Percentiles rank a stretch among this genome's conserved stretches.
phyloP scores from a whole-genome alignment of 176 grass and related monocot genomes.

The Eremochloa ophiuroides region DNA sequence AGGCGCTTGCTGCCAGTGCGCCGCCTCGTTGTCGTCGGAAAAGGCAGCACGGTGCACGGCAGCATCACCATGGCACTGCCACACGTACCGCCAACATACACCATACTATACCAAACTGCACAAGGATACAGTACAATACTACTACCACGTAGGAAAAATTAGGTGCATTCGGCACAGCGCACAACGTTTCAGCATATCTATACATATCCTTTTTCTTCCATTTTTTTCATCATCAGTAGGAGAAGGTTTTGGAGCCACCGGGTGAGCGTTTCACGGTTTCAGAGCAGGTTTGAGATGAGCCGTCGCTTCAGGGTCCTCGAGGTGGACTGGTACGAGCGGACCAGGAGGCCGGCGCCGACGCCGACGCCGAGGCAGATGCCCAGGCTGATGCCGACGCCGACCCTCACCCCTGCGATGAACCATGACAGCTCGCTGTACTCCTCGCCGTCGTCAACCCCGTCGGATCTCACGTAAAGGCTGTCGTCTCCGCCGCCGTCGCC shows the following conservation, averaged over 20 bases:
- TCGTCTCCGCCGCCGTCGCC: slow-evolving; percentile 10
- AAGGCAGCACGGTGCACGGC: neutral
- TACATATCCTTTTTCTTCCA: neutral
- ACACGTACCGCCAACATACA: neutral
- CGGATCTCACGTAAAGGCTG: slow-evolving; percentile 21
- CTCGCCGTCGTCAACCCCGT: neutral
- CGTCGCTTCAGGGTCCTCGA: slow-evolving; percentile 51
- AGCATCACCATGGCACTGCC: neutral
- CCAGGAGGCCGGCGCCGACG: slow-evolving; percentile 62
- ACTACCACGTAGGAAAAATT: too few species aligned
- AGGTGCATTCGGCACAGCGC: neutral
- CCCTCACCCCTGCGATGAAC: slow-evolving; percentile 79
- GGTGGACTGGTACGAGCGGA: slow-evolving; percentile 69
- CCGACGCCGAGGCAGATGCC: slow-evolving; percentile 85
- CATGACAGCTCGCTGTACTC: slow-evolving; percentile 59
- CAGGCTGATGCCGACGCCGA: slow-evolving; percentile 73
- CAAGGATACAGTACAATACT: neutral
- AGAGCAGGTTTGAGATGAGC: slow-evolving; percentile 49
- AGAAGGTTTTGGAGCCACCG: neutral
- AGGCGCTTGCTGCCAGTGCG: neutral
- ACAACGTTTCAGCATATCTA: neutral
- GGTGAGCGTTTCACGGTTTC: neutral
- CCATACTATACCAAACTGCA: neutral
- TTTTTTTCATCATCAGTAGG: neutral
- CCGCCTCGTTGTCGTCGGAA: neutral